Base-by-base conservation (phyloP, 306 rosid species). In the Inga oerstediana region DNA sequence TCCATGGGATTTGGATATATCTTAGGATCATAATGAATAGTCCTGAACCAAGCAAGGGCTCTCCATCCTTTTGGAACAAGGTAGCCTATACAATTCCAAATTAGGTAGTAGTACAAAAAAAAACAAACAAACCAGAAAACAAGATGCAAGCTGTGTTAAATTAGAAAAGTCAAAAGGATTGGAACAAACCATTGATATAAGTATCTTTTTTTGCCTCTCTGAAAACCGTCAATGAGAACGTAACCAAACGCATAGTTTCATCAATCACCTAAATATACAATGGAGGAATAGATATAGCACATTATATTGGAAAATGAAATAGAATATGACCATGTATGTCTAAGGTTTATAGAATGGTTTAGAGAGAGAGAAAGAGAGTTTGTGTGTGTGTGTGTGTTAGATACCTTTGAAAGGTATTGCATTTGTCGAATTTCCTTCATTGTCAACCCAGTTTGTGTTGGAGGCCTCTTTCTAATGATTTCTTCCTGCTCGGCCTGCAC, bases 31-130 rank as follows among this genome's bases (percentile, higher is more conserved):
- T 76, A 78, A 52, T 94, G 98, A 88, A 94, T 89, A 10, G 89
- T 82, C 67, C 98, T 87, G 37, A 92, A 94, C 98, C 98, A 94
- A 0, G 79, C 80, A 15, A 94, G 79, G 6, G 80, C 91, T 86
- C 85, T 94, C 98, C 98, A 92, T 12, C 93, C 98, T 73, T 91
- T 89, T 20, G 97, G 98, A 82, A 92, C 90, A 72, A 62, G 61
- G 72, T 91, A 92, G 27, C 98, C 98, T 94, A 80, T 7, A 39
- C 11, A 37, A 10, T 59, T 59, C 11, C 34, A 59, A 10, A 22
- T 59, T 59, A 59, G 34, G 10, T 5, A 10, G 15, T 10, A 10
- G 32, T 1, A 3, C 15, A 14, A 59, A n/a, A 59, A 56, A 2
- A 13, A n/a, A 8, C 22, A 22, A 54, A 19, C 1, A 27, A 27